Evolutionary conservation across 1,139 yeast genomes (phyloP), one percentile per base, ranked within the genome.

Genomic region (Yamadazyma spencermartinsiae): DNA sequence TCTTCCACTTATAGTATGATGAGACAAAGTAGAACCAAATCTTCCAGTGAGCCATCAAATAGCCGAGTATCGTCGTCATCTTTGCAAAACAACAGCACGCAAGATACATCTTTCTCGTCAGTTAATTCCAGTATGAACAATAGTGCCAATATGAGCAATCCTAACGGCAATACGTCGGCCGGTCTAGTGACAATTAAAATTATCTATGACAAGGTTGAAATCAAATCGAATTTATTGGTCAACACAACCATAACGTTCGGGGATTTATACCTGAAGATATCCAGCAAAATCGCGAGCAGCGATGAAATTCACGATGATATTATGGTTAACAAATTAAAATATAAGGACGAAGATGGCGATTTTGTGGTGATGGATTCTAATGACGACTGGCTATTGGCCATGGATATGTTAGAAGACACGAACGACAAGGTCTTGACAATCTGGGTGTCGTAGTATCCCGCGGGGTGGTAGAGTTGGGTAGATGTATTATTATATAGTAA

Each of bases 321-420:
- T 11, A 50, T 61, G 39, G 72, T 69, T 29, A 65, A 60, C 45
- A 76, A 82, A 53, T 72, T 92, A 45, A 84, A 84, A 59, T 92
- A 89, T 56, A 82, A 82, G 58, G 98, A 92, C 62, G 98, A 92
- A 61, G 98, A 92, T 58, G 97, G 95, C 14, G 98, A 92, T 59
- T 85, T 80, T 59, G 95, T 92, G 35, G 82, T 86, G 37, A 80
- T 92, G 65, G 88, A 82, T 52, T 80, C 90, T 31, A 86, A 85
- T 47, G 98, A 90, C 41, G 77, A 92, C 58, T 78, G 82, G 83
- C 53, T 55, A 19, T 67, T 78, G 45, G 82, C 81, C 3, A 62
- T 73, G 38, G 81, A 76, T 44, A 73, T 74, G 76, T 58, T 76
- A 28, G 73, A 70, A 19, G 80, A 76, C 40, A 49, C 67, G 30